A percentile compares a stretch with the other conserved stretches of the same genome.
Conservation (phyloP, 2,329 filamentous ascomycete genomes). For the Neonectria ditissima region DNA sequence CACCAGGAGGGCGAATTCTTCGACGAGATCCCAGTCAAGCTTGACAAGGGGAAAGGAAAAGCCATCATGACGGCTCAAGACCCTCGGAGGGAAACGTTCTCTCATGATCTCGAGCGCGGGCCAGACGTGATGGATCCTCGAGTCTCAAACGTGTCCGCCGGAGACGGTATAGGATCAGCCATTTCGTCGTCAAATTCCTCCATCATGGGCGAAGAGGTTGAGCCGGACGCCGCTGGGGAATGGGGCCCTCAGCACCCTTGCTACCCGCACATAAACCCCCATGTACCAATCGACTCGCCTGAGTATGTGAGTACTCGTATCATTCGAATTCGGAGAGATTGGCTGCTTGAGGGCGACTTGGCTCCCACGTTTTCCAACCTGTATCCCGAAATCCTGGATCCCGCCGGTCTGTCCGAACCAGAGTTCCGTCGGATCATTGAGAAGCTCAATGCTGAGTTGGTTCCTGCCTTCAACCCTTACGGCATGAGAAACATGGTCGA, state of each 20-base stretch:
- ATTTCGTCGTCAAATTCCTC: slow-evolving; percentile 69
- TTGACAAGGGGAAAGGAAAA: slow-evolving; percentile 65
- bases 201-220: slow-evolving; percentile 73
- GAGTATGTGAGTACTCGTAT: slow-evolving; percentile 85
- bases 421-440: slow-evolving; percentile 88
- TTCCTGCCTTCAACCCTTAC: slow-evolving; percentile 84
- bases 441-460: slow-evolving; percentile 81
- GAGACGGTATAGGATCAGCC: slow-evolving; percentile 65
- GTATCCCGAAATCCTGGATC: slow-evolving; percentile 95
- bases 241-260: slow-evolving; percentile 97
- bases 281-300: slow-evolving; percentile 82
- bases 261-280: slow-evolving; percentile 91
- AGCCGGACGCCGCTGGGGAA: slow-evolving; percentile 76
- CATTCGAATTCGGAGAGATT: slow-evolving; percentile 91
- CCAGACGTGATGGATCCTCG: slow-evolving; percentile 59
- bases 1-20: slow-evolving; percentile 26
- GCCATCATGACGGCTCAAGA: slow-evolving; percentile 59
- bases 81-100: slow-evolving; percentile 52
- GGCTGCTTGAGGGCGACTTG: slow-evolving; percentile 88
- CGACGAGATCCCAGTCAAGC: slow-evolving; percentile 38
- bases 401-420: slow-evolving; percentile 81
- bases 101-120: slow-evolving; percentile 68
- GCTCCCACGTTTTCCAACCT: slow-evolving; percentile 94
- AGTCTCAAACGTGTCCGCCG: slow-evolving; percentile 61
- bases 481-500: slow-evolving; percentile 83